Evolutionary conservation across 2,329 filamentous ascomycete species (phyloP).

Genomic region (Mariannaea sp.): DNA sequence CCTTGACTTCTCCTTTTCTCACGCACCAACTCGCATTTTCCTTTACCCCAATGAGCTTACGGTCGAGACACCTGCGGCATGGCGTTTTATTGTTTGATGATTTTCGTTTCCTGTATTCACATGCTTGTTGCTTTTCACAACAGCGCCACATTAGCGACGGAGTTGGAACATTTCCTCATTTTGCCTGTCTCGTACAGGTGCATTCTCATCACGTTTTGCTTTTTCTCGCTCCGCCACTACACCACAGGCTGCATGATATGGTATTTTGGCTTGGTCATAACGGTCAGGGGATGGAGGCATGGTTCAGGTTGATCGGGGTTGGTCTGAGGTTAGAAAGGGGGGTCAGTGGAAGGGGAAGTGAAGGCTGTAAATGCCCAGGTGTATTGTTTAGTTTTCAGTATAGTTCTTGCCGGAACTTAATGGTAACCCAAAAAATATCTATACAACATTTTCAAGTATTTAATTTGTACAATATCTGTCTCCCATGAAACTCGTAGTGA

Average conservation of each 20-base stretch:
- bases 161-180: conserved; percentile 36
- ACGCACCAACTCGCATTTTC: too few relatives aligned
- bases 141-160: conserved; percentile 46
- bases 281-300: background rate
- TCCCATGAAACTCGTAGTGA: too few relatives aligned
- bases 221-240: conserved; percentile 1
- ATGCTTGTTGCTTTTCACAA: conserved; percentile 4
- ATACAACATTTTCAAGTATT: background rate
- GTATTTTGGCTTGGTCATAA: conserved; percentile 1
- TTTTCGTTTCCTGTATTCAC: background rate
- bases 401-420: conserved; percentile 18
- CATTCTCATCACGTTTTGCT: background rate
- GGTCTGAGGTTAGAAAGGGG: background rate
- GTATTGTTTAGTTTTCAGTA: conserved; percentile 12
- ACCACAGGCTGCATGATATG: conserved; percentile 13
- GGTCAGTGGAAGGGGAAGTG: background rate
- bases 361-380: conserved; percentile 2
- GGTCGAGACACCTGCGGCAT: conserved; percentile 24
- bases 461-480: too few relatives aligned
- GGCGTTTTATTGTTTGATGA: conserved; percentile 23
- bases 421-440: conserved; percentile 4
- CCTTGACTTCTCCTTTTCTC: too few relatives aligned
- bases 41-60: conserved; percentile 24
- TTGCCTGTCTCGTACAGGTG: conserved; percentile 5
- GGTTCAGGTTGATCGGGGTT: conserved; percentile 1